Evolutionary conservation across 2,329 filamentous ascomycete species (phyloP), one percentile per base, ranked within the genome.

Genomic region (Phaeosphaeriaceae sp.): DNA sequence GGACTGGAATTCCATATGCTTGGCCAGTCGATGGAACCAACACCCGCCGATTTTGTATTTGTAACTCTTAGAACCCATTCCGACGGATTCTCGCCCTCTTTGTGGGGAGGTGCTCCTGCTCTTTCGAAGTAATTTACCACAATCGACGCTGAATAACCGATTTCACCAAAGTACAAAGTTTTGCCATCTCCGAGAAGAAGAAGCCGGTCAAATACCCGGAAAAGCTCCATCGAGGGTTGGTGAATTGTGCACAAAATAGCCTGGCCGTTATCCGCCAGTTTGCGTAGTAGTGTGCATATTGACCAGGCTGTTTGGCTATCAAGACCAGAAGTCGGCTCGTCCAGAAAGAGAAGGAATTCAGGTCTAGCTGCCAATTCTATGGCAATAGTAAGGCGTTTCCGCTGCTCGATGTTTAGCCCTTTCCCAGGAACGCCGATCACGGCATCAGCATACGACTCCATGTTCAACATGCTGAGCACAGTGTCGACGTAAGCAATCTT

Each of bases 201-300:
- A 4, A 93, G 81, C 37, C 87, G 82, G 61, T 93, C 88, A 67
- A 93, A 97, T 44, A 88, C 85, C 70, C 95, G 88, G 78, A 96
- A 95, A 23, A 97, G 81, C 80, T 92, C 89, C 18, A 91, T 90
- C 4, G 90, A 45, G 6, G 37, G 37, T 29, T 46, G 42, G 16
- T 46, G 33, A 16, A 46, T 37, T 1, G 33, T 37, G 12, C 16
- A n/a, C 3, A 46, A 16, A 9, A 46, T 23, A 9, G 42, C 34
- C 12, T 38, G 33, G 16, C 42, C 42, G 16, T n/a, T 15, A 9
- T 46, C 23, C 3, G 42, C 42, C 15, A 46, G 34, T 16, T 46
- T 37, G 15, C 42, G 42, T 6, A 46, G 42, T 15, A 46, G 30
- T 23, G 11, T 23, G 8, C 21, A 20, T 3, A 23, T 36, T 6